phyloP scores from a whole-genome alignment of 2,329 filamentous ascomycete species.

The Chaetomiaceae sp. region DNA sequence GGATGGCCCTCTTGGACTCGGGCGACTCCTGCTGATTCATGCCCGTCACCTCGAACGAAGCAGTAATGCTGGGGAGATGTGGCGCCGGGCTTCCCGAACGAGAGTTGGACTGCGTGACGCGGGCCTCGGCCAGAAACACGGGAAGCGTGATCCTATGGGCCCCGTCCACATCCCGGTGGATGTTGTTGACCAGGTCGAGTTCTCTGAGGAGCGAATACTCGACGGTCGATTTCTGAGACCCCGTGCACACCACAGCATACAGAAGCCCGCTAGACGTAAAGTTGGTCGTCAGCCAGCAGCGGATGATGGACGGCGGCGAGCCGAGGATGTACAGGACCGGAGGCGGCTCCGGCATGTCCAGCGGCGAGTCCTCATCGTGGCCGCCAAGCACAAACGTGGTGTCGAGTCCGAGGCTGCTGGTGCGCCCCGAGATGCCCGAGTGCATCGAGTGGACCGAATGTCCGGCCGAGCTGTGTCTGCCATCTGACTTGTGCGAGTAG shows the following conservation, averaged over 20 bases:
- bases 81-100: slow-evolving; percentile 67
- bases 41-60: slow-evolving; percentile 71
- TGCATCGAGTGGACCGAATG: slow-evolving; percentile 64
- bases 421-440: slow-evolving; percentile 72
- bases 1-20: slow-evolving; percentile 59
- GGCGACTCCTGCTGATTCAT: slow-evolving; percentile 46
- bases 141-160: slow-evolving; percentile 67
- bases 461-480: slow-evolving; percentile 87
- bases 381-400: slow-evolving; percentile 60
- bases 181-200: slow-evolving; percentile 62
- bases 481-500: slow-evolving; percentile 92
- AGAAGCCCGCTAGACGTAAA: slow-evolving; percentile 86
- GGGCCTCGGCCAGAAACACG: slow-evolving; percentile 87
- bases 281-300: slow-evolving; percentile 88
- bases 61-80: slow-evolving; percentile 75
- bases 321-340: slow-evolving; percentile 82
- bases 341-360: slow-evolving; percentile 69
- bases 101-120: slow-evolving; percentile 70
- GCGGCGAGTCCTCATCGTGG: slow-evolving; percentile 62
- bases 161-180: slow-evolving; percentile 62
- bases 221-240: slow-evolving; percentile 82
- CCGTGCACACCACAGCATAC: slow-evolving; percentile 89
- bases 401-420: slow-evolving; percentile 84
- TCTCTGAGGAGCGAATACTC: slow-evolving; percentile 70
- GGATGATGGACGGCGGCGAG: slow-evolving; percentile 86